phyloP scores from a whole-genome alignment of 176 grass and related monocot genomes.

The Tillandsia leiboldiana region DNA sequence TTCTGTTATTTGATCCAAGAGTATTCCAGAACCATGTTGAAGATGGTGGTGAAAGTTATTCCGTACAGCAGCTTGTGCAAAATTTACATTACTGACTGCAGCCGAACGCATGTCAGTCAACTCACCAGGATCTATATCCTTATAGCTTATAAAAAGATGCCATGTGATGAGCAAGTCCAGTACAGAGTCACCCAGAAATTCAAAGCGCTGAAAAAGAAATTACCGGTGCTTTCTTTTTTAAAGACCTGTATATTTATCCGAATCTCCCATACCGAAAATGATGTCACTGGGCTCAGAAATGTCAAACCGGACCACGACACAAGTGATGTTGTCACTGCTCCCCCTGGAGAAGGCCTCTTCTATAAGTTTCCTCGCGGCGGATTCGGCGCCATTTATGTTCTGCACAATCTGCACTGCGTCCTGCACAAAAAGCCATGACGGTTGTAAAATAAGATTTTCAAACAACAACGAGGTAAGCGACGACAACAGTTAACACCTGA shows the following conservation, averaged over 20 bases:
- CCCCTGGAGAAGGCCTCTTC: slow-evolving; percentile 34
- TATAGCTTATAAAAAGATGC: slow-evolving; percentile 1
- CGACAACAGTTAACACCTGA: not conserved
- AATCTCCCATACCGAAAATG: too few relatives aligned
- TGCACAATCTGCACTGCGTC: slow-evolving; percentile 31
- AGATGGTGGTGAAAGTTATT: slow-evolving; percentile 1
- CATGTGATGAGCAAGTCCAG: slow-evolving; percentile 8
- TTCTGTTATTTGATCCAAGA: too few relatives aligned
- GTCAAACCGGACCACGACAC: slow-evolving; percentile 30
- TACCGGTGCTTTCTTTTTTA: too few relatives aligned
- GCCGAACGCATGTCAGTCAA: slow-evolving; percentile 9
- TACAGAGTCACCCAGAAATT: slow-evolving; percentile 7
- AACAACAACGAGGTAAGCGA: not conserved
- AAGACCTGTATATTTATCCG: too few relatives aligned
- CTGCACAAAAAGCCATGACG: slow-evolving; percentile 4
- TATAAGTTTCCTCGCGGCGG: slow-evolving; percentile 31
- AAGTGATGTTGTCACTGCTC: slow-evolving; percentile 41
- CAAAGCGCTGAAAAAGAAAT: slow-evolving; percentile 2
- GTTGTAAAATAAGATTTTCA: not conserved
- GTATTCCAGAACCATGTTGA: too few relatives aligned
- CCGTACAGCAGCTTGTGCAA: slow-evolving; percentile 8
- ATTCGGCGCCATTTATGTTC: slow-evolving; percentile 24
- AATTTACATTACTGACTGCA: slow-evolving; percentile 5
- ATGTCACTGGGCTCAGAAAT: too few relatives aligned
- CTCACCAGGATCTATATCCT: slow-evolving; percentile 1